These are phyloP conservation scores for Neofusicoccum sp. DNA, from an alignment of 2,329 filamentous ascomycete species.

Conservation along the genomic window DNA sequence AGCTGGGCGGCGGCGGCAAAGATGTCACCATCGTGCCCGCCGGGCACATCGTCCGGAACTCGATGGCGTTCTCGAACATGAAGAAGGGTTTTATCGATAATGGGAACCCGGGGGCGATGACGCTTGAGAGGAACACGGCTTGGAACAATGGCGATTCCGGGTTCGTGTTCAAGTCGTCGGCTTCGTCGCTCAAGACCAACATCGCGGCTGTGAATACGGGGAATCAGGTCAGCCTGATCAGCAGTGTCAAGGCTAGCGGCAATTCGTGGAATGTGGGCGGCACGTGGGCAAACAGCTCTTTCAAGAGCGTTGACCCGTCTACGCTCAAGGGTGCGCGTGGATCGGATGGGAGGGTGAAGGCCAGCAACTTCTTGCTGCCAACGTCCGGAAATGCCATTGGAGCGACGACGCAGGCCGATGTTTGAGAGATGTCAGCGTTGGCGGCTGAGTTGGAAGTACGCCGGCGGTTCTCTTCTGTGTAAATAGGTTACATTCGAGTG, in stretches of 20 bases:
- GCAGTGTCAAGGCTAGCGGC: conserved; percentile 30
- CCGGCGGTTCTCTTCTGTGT: not conserved
- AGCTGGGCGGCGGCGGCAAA: conserved; percentile 40
- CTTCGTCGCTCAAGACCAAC: conserved; percentile 40
- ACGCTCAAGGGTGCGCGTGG: conserved; percentile 39
- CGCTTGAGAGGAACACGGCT: conserved; percentile 45
- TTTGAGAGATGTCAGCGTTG: not conserved
- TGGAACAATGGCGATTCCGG: conserved; percentile 47
- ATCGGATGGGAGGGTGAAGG: conserved; percentile 40
- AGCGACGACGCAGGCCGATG: conserved; percentile 35
- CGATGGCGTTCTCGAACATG: conserved; percentile 45
- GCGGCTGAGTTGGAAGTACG: no score
- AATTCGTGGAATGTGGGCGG: conserved; percentile 45
- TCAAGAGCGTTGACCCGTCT: conserved; percentile 38
- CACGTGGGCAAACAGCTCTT: conserved; percentile 41
- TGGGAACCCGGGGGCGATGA: conserved; percentile 42
- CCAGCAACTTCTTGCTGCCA: conserved; percentile 45
- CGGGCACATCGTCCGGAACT: conserved; percentile 46
- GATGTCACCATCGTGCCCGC: conserved; percentile 37
- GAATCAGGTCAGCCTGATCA: conserved; percentile 25
- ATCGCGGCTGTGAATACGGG: conserved; percentile 39
- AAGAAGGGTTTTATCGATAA: conserved; percentile 51
- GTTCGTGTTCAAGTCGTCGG: conserved; percentile 38
- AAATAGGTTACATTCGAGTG: not conserved
- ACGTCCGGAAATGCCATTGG: conserved; percentile 38